phyloP scores from a whole-genome alignment of 2,329 filamentous ascomycete genomes.

The Colletotrichum neosansevieriae region DNA sequence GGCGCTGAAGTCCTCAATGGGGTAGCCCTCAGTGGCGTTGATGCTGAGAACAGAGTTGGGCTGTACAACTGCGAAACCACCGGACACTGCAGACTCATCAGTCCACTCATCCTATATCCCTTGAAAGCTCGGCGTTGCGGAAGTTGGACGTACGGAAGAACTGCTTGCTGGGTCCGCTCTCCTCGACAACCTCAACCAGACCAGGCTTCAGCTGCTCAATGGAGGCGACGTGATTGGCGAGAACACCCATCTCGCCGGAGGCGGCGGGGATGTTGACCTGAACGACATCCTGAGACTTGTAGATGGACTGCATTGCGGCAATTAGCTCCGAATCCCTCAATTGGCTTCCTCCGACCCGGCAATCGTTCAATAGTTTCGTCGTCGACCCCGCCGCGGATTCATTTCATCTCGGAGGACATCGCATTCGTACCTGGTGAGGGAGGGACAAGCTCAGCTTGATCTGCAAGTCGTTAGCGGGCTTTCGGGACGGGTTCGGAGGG shows the following conservation, averaged over 20 bases:
- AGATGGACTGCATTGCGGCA: constrained; percentile 74
- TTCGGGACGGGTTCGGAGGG: constrained; percentile 43
- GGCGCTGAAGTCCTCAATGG: constrained; percentile 94
- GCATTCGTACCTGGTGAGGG: constrained; percentile 90
- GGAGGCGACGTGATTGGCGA: constrained; percentile 98
- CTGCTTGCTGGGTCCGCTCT: constrained; percentile 89
- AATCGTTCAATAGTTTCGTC: neutral
- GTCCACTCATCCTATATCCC: constrained; percentile 25
- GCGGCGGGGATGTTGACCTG: constrained; percentile 99
- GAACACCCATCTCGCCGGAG: constrained; percentile 98
- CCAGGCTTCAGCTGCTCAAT: constrained; percentile 99
- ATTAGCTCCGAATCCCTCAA: constrained; percentile 57
- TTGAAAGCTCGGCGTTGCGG: constrained; percentile 40
- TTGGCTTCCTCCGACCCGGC: constrained; percentile 41
- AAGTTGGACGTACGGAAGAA: constrained; percentile 86
- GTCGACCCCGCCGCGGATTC: constrained; percentile 19
- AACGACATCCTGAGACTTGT: constrained; percentile 78
- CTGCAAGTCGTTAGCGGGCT: constrained; percentile 55
- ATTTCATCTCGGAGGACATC: constrained; percentile 23
- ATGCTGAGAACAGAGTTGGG: constrained; percentile 95
- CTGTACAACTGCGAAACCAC: constrained; percentile 97
- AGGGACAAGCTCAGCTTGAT: constrained; percentile 99
- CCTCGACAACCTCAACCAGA: constrained; percentile 94
- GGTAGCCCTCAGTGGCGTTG: constrained; percentile 96
- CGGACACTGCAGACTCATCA: constrained; percentile 75